phyloP scores from a whole-genome alignment of 139 green algal species.

The Eudorina sp. region DNA sequence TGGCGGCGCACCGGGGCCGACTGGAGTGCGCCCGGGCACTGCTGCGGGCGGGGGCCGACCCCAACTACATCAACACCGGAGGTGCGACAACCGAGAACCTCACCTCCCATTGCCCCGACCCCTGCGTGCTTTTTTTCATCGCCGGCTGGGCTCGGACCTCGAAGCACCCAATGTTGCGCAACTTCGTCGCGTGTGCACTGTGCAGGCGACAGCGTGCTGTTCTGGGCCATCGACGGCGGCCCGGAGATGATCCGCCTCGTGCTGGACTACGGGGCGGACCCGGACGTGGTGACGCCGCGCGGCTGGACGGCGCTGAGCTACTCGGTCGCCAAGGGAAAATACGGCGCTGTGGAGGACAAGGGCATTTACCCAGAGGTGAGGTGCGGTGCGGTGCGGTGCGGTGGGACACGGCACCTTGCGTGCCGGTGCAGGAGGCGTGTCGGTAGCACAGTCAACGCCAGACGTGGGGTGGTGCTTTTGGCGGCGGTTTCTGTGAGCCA shows the following conservation, averaged over 20 bases:
- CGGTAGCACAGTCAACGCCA: too few species aligned
- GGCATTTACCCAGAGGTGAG: slow-evolving; percentile 96
- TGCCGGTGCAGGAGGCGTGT: too few species aligned
- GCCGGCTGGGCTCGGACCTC: too few species aligned
- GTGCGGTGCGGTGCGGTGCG: neutral
- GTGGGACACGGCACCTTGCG: too few species aligned
- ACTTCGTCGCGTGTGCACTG: too few species aligned
- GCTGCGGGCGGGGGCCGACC: slow-evolving; percentile 84
- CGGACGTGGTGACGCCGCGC: slow-evolving; percentile 73
- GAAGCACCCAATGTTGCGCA: too few species aligned
- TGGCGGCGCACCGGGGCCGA: slow-evolving; percentile 81
- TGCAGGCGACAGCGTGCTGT: slow-evolving; percentile 87
- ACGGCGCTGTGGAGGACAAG: slow-evolving; percentile 95
- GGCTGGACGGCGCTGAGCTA: slow-evolving; percentile 94
- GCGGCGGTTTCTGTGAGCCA: too few species aligned
- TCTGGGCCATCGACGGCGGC: slow-evolving; percentile 96
- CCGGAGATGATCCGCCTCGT: slow-evolving; percentile 91
- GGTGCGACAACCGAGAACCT: too few species aligned
- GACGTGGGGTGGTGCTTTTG: too few species aligned
- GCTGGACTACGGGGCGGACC: slow-evolving; percentile 82
- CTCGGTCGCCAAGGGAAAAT: slow-evolving; percentile 92
- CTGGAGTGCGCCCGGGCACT: slow-evolving; percentile 90
- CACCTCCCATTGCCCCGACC: too few species aligned
- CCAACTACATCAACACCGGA: slow-evolving; percentile 67
- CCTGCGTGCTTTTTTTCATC: too few species aligned